A percentile compares a stretch with the other conserved stretches of the same genome.
phyloP scores from a whole-genome alignment of 2,329 filamentous ascomycete species.

The Hymenoscyphus repandus region DNA sequence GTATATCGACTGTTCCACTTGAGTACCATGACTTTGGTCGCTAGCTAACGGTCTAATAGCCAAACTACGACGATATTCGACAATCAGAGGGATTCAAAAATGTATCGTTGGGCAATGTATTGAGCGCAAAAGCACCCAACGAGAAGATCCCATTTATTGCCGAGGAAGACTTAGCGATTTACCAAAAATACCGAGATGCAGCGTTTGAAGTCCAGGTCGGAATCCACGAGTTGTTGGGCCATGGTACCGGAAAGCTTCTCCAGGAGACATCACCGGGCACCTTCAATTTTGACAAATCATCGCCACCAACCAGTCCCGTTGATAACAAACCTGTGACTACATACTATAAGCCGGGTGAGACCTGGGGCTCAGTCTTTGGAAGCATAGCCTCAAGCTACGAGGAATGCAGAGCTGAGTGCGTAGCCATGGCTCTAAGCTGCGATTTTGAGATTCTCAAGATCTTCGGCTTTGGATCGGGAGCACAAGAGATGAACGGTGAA shows the following conservation, averaged over 20 bases:
- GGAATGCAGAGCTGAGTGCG: slow-evolving; percentile 89
- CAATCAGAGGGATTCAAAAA: slow-evolving; percentile 89
- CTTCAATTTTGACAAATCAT: slow-evolving; percentile 83
- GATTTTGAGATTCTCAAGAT: slow-evolving; percentile 86
- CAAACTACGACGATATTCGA: slow-evolving; percentile 71
- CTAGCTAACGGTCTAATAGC: slow-evolving; percentile 33
- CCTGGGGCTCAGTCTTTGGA: slow-evolving; percentile 90
- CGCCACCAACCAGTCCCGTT: slow-evolving; percentile 76
- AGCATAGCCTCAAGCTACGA: slow-evolving; percentile 84
- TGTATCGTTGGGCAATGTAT: slow-evolving; percentile 86
- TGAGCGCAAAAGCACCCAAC: slow-evolving; percentile 85
- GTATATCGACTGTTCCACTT: slow-evolving; percentile 11
- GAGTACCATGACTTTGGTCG: not conserved
- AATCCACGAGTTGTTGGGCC: slow-evolving; percentile 82
- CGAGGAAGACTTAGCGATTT: slow-evolving; percentile 70
- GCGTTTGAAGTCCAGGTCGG: slow-evolving; percentile 94
- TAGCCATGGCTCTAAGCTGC: slow-evolving; percentile 85
- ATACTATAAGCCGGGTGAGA: slow-evolving; percentile 94
- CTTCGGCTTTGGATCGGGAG: slow-evolving; percentile 84
- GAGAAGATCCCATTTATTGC: slow-evolving; percentile 90
- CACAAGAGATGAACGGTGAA: slow-evolving; percentile 63
- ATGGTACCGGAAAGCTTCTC: slow-evolving; percentile 89
- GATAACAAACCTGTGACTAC: slow-evolving; percentile 71
- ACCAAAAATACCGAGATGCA: slow-evolving; percentile 74
- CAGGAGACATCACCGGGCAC: slow-evolving; percentile 78